Base-by-base conservation (phyloP, 1,284 basidiomycete species). In the Apiotrichum laibachii region DNA sequence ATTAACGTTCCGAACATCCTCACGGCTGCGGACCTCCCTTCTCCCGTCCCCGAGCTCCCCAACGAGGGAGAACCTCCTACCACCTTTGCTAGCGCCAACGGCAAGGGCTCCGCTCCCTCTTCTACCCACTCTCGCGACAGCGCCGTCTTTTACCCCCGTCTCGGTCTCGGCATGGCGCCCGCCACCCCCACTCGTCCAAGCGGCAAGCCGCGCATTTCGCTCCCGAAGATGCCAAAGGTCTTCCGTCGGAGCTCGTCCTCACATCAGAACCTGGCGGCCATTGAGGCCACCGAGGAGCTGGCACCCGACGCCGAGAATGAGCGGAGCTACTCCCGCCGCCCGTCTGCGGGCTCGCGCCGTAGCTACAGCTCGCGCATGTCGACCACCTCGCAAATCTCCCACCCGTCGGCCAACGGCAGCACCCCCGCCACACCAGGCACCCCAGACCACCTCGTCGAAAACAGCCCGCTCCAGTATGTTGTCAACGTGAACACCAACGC, bases 21-120 rank as follows among this genome's bases (percentile, higher is more conserved):
- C 19, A 16, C 16, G 9, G 6, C 16, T 1, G 16, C 34, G 5
- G 50, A 43, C 39, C 40, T 43, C 16, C 40, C 40, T 8, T 42
- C 50, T n/a, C 37, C 50, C 22, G 50, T 42, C 18, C 50, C 50
- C 22, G 50, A 51, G 39, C 50, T 51, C 11, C 39, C 39, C 15
- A 51, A 51, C 50, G 50, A 51, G 18, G 12, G 5, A 5, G 37
- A 37, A 10, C 26, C 26, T 31, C 26, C 26, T 31, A 31, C 7
- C 26, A 31, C 26, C 26, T 31, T 31, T 31, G 3, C 26, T 7
- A 31, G 26, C 26, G n/a, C 4, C 5, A 33, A 51, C 50, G 50
- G 15, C 16, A n/a, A 40, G 19, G 26, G 9, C 15, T 42, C 39
- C 2, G 26, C 22, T 4, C 22, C 22, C 4, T 51, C 50, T 5